phyloP scores from a whole-genome alignment of 2,329 filamentous ascomycete genomes.

The Ilyonectria sp. region DNA sequence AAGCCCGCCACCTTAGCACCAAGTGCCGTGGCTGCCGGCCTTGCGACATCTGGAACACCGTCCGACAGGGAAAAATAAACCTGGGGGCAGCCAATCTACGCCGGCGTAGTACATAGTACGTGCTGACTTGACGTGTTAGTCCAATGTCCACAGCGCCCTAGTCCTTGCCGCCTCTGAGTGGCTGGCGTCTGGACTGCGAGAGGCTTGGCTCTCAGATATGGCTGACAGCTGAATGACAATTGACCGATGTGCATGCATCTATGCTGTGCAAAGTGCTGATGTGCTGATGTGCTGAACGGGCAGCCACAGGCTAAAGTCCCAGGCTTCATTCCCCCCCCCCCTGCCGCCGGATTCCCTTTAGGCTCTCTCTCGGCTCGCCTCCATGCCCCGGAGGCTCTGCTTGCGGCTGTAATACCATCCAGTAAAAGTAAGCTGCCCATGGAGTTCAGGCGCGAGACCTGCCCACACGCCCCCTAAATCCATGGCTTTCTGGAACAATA shows the following conservation, averaged over 20 bases:
- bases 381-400: slow-evolving; percentile 31
- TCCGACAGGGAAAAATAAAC: slow-evolving; percentile 16
- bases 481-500: neutral
- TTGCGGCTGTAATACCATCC: slow-evolving; percentile 5
- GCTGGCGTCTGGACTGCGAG: neutral
- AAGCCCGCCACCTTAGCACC: slow-evolving; percentile 34
- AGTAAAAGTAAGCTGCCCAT: neutral
- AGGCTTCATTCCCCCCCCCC: neutral
- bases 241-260: too few relatives aligned
- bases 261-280: too few relatives aligned
- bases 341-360: neutral
- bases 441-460: neutral
- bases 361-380: slow-evolving; percentile 10
- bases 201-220: slow-evolving; percentile 20
- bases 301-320: neutral
- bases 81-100: slow-evolving; percentile 30
- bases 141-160: neutral
- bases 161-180: neutral
- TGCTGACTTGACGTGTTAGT: neutral
- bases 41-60: slow-evolving; percentile 32
- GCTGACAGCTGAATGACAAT: slow-evolving; percentile 15
- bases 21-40: slow-evolving; percentile 52
- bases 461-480: neutral
- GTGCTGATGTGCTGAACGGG: too few relatives aligned
- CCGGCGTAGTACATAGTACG: neutral